Percentiles rank a stretch among this genome's conserved stretches.
phyloP scores from a whole-genome alignment of 768 basidiomycete species.

The Russula lepida region DNA sequence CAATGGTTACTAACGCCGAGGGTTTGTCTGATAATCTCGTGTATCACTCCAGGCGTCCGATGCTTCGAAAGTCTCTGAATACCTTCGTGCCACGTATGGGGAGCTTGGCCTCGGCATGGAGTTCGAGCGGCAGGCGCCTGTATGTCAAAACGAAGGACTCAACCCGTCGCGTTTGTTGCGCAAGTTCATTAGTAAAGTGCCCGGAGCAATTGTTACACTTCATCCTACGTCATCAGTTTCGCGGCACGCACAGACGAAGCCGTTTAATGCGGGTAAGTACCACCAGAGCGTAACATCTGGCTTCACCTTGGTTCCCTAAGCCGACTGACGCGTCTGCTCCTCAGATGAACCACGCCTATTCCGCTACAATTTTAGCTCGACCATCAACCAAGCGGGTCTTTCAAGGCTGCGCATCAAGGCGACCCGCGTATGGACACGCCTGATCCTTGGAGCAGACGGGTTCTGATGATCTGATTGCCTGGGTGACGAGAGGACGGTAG shows the following conservation, averaged over 20 bases:
- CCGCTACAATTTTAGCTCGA: not conserved
- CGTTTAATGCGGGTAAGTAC: constrained; percentile 1
- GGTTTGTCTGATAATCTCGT: not conserved
- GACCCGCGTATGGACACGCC: not conserved
- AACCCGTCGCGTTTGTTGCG: not conserved
- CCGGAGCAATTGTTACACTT: not conserved
- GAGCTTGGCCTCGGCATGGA: not conserved
- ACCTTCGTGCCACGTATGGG: not conserved
- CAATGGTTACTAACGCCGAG: not conserved
- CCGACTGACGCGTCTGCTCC: not conserved
- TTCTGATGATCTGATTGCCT: not conserved
- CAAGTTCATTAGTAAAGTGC: not conserved
- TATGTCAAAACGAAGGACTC: not conserved
- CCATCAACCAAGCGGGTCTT: not conserved
- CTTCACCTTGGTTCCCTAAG: not conserved
- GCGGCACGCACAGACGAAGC: not conserved
- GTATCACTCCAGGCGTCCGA: not conserved
- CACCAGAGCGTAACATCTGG: too few relatives aligned
- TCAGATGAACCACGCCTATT: not conserved
- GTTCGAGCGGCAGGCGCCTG: not conserved
- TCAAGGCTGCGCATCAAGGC: not conserved
- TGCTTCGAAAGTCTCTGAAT: not conserved
- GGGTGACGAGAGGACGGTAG: not conserved
- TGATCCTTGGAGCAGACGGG: constrained; percentile 1
- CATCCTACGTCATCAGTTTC: not conserved